Percentiles rank a stretch among this genome's conserved stretches.
phyloP scores from a whole-genome alignment of 2,329 filamentous ascomycete species.

The Mycocentrospora acerina region DNA sequence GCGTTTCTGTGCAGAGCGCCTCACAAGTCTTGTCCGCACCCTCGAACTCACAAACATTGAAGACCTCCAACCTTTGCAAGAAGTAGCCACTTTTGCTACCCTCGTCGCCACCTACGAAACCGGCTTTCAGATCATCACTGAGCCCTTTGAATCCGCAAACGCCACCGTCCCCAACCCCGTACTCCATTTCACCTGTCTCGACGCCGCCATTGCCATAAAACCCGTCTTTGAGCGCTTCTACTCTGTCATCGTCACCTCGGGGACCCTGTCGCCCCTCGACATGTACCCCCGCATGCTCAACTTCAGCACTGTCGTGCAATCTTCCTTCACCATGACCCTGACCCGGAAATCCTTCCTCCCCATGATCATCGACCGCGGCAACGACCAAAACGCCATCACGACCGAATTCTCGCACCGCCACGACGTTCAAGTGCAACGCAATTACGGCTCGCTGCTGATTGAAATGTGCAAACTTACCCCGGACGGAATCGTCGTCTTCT shows the following conservation, averaged over 20 bases:
- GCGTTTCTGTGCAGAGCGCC: constrained; percentile 88
- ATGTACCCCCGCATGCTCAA: constrained; percentile 99
- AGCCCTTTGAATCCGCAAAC: constrained; percentile 93
- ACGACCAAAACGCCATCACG: constrained; percentile 89
- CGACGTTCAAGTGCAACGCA: constrained; percentile 93
- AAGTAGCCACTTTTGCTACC: constrained; percentile 96
- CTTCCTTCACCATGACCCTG: constrained; percentile 96
- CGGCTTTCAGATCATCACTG: constrained; percentile 92
- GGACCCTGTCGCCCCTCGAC: constrained; percentile 92
- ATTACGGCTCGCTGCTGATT: constrained; percentile 89
- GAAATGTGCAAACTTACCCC: constrained; percentile 96
- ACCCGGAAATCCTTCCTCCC: constrained; percentile 93
- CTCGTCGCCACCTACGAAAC: constrained; percentile 96
- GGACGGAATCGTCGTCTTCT: constrained; percentile 98
- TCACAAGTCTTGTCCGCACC: constrained; percentile 92
- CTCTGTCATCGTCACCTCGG: constrained; percentile 97
- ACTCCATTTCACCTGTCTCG: constrained; percentile 94
- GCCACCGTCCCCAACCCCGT: constrained; percentile 95
- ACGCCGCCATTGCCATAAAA: constrained; percentile 96
- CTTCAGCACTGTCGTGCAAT: constrained; percentile 88
- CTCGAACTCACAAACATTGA: constrained; percentile 97
- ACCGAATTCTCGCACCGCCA: constrained; percentile 95
- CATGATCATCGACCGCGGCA: constrained; percentile 95
- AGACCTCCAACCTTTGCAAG: constrained; percentile 94
- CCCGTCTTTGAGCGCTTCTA: constrained; percentile 97